These are phyloP conservation scores for Penstemon newberryi DNA, from an alignment of 257 asterid species.

Conservation along the genomic window DNA sequence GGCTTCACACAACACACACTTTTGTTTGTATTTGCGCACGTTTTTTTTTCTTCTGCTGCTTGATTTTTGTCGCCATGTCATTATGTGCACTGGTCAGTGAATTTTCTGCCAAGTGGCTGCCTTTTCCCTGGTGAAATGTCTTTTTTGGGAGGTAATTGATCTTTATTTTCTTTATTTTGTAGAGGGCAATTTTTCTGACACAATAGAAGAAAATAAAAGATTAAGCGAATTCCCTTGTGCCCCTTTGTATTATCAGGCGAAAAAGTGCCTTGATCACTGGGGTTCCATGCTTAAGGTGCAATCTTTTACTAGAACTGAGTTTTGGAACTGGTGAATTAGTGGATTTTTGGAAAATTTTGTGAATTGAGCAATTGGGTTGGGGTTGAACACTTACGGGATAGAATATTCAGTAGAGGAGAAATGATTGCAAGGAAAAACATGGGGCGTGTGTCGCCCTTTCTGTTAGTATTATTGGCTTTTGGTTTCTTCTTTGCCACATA, in stretches of 20 bases:
- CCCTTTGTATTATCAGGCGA: constrained; percentile 28
- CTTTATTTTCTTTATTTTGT: neutral
- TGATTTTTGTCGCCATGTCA: constrained; percentile 21
- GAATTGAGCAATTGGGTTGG: constrained; percentile 21
- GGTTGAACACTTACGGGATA: constrained; percentile 18
- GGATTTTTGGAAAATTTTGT: constrained; percentile 13
- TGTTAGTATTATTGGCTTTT: constrained; percentile 65
- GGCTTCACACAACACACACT: neutral
- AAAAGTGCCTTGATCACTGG: constrained; percentile 26
- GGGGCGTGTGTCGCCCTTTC: constrained; percentile 69
- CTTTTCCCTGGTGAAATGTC: neutral
- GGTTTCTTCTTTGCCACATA: constrained; percentile 83
- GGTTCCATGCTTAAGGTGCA: constrained; percentile 29
- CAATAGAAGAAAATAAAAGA: neutral
- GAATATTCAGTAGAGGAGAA: constrained; percentile 14
- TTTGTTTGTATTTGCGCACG: constrained; percentile 10
- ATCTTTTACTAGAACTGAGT: constrained; percentile 18
- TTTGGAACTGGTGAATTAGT: constrained; percentile 21
- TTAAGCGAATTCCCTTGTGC: constrained; percentile 14
- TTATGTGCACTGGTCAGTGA: constrained; percentile 19
- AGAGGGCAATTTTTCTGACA: neutral
- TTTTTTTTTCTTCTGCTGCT: constrained; percentile 6
- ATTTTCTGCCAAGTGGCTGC: constrained; percentile 3
- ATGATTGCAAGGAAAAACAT: constrained; percentile 61
- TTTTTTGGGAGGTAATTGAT: neutral